Percentiles rank a stretch among this genome's conserved stretches.
These are phyloP conservation scores for Leccinum subrobustum DNA, from an alignment of 1,284 basidiomycete genomes.

Conservation along the genomic window DNA sequence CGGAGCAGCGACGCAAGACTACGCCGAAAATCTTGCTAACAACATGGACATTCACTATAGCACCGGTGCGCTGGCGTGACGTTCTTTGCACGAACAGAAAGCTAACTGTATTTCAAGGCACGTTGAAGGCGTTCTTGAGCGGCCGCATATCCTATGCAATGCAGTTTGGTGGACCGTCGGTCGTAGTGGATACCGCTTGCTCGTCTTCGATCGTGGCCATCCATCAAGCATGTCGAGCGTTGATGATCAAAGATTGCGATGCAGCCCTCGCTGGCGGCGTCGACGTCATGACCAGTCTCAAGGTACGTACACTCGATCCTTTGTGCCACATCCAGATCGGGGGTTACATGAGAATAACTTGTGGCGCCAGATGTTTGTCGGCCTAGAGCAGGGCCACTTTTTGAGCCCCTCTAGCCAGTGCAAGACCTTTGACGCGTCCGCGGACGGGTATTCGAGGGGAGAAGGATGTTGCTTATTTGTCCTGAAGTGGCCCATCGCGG, in stretches of 20 bases:
- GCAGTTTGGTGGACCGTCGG: constrained; percentile 64
- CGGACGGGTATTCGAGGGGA: constrained; percentile 70
- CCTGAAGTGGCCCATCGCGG: constrained; percentile 60
- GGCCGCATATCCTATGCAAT: constrained; percentile 70
- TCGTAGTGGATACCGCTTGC: constrained; percentile 72
- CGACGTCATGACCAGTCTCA: constrained; percentile 69
- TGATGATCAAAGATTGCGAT: constrained; percentile 61
- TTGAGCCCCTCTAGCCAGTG: constrained; percentile 66
- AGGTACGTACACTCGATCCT: constrained; percentile 46
- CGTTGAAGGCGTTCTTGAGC: constrained; percentile 63
- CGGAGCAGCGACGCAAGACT: constrained; percentile 70
- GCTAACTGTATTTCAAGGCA: constrained; percentile 45
- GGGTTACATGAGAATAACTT: constrained; percentile 8
- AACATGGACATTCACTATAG: constrained; percentile 70
- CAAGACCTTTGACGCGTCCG: constrained; percentile 66
- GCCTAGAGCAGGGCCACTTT: constrained; percentile 68
- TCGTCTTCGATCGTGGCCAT: constrained; percentile 67
- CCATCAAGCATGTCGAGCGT: constrained; percentile 64
- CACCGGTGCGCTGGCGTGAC: constrained; percentile 49
- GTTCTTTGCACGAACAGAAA: background rate
- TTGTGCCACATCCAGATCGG: background rate
- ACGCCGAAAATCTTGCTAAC: constrained; percentile 59
- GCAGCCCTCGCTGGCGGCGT: constrained; percentile 72
- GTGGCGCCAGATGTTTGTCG: constrained; percentile 58
- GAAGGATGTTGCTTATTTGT: constrained; percentile 74